phyloP scores from a whole-genome alignment of 129 eudicot genomes.

The Rutidosis leptorrhynchoides region DNA sequence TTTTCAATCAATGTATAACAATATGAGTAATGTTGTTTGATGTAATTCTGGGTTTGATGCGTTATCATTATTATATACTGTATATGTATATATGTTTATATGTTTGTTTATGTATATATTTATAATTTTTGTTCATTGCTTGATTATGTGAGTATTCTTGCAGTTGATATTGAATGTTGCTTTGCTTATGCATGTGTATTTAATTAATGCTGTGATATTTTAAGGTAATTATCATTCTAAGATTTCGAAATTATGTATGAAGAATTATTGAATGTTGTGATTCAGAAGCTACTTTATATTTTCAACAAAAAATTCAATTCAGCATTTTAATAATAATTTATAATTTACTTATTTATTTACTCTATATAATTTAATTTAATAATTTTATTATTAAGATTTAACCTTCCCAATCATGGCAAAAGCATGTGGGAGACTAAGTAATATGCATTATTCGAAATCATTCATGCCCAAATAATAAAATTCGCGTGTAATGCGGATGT shows the following conservation, averaged over 20 bases:
- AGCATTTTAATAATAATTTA: too few relatives aligned
- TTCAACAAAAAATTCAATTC: too few relatives aligned
- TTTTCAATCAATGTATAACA: neutral
- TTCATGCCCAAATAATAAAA: slow-evolving; percentile 55
- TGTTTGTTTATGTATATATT: neutral
- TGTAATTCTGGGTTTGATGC: neutral
- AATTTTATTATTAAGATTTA: too few relatives aligned
- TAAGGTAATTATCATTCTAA: neutral
- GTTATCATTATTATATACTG: neutral
- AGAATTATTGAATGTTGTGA: neutral
- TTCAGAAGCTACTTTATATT: too few relatives aligned
- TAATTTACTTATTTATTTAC: too few relatives aligned
- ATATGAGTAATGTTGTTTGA: neutral
- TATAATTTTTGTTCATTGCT: neutral
- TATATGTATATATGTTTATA: too few relatives aligned
- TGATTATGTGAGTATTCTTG: too few relatives aligned
- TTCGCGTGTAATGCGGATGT: slow-evolving; percentile 41
- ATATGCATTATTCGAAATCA: slow-evolving; percentile 29
- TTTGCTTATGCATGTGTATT: neutral
- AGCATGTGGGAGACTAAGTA: slow-evolving; percentile 56
- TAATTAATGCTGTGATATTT: neutral
- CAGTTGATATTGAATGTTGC: neutral
- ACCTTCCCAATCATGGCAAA: too few relatives aligned
- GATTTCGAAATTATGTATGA: too few relatives aligned
- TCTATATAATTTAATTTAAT: too few relatives aligned